Percentiles rank a stretch among this genome's conserved stretches.
These are phyloP conservation scores for Zelopaecilomyces penicillatus DNA, from an alignment of 2,329 filamentous ascomycete species.

Conservation along the genomic window DNA sequence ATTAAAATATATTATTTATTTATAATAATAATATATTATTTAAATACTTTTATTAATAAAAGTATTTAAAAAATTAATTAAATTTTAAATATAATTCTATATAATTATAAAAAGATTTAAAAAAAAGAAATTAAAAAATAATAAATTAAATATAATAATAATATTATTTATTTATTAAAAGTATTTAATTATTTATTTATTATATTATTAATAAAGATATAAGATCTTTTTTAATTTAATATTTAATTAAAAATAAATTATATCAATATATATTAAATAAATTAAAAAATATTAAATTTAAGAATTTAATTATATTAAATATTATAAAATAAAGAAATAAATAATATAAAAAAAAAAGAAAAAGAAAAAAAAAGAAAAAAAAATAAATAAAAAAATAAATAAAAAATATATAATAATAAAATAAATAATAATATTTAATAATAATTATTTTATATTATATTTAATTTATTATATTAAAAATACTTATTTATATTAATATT, in stretches of 20 bases:
- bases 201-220: background rate
- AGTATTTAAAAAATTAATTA: conserved; percentile 1
- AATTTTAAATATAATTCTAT: background rate
- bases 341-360: background rate
- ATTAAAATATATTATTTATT: background rate
- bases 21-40: background rate
- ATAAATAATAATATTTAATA: background rate
- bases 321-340: background rate
- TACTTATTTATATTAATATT: no score
- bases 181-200: background rate
- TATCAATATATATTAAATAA: background rate
- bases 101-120: background rate
- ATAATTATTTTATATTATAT: no score
- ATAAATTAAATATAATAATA: background rate
- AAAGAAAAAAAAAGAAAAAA: background rate
- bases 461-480: no score
- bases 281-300: background rate
- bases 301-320: background rate
- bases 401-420: conserved; percentile 1
- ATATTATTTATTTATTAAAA: background rate
- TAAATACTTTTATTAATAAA: background rate
- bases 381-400: background rate
- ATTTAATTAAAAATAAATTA: background rate
- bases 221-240: background rate
- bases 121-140: background rate